Evolutionary conservation across 2,329 filamentous ascomycete species (phyloP), one percentile per base, ranked within the genome.

Genomic region (Aspergillus brasiliensis): DNA sequence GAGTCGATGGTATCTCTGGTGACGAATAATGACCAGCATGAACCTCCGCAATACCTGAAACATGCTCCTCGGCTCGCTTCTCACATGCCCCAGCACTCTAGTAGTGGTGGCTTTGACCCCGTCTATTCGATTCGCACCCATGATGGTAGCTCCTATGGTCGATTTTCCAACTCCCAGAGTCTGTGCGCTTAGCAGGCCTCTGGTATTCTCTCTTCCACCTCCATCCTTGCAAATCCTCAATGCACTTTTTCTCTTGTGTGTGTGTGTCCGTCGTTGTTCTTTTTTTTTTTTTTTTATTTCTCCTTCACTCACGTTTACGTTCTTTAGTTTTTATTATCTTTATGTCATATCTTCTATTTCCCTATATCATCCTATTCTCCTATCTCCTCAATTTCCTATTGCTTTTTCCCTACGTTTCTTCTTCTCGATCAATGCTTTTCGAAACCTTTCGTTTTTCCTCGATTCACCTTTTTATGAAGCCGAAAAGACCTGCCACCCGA

Each of bases 141-240:
- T n/a, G 67, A 67, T 48, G 51, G 55, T 23, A 60, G 57, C 27
- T 53, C 66, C 10, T 77, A 77, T 60, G 60, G 64, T 53, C 73
- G 76, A 44, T 74, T 75, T 57, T 69, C 71, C 34, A 73, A 66
- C 48, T 67, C 72, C 38, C 74, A 73, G 57, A 70, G 74, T 56
- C 60, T 78, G 17, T 76, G 76, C 64, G 69, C 71, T 60, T 76
- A 69, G 58, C 49, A 31, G 59, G 55, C 54, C 65, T 62, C 49
- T 51, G 58, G 57, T 58, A 66, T 62, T 65, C 54, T 55, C 59
- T 55, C 57, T 67, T 53, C 60, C 63, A 57, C 56, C 31, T 34
- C 31, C 13, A 5, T 11, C 31, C 5, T 5, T 34, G 31, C 61
- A 49, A 52, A 10, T 34, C 13, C 7, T 38, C 40, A 19, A 42